Evolutionary conservation across 306 rosid species (phyloP).

Genomic region (Begonia loranthoides): DNA sequence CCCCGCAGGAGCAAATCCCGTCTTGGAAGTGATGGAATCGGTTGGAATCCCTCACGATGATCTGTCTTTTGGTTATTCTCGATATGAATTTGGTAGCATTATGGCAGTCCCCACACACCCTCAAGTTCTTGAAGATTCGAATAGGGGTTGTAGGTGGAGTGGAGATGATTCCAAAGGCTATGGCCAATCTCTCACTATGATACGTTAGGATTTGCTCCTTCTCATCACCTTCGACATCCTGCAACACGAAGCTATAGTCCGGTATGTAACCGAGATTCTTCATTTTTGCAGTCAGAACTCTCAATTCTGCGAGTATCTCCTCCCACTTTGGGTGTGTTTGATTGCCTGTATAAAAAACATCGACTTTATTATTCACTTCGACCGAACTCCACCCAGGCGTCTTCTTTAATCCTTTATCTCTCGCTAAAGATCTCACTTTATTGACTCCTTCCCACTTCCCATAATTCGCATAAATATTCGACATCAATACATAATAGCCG

Average conservation of each 20-base stretch:
- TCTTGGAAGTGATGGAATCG: conserved; percentile 43
- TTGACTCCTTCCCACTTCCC: conserved; percentile 39
- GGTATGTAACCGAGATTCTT: conserved; percentile 35
- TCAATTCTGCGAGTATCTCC: conserved; percentile 26
- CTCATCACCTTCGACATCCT: conserved; percentile 45
- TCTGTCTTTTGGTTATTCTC: conserved; percentile 27
- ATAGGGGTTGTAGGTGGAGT: conserved; percentile 25
- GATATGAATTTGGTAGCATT: conserved; percentile 27
- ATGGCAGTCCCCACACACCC: too few species aligned
- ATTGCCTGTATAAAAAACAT: conserved; percentile 30
- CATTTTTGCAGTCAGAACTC: conserved; percentile 25
- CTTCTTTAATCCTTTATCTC: conserved; percentile 27
- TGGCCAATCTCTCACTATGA: conserved; percentile 40
- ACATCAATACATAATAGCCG: conserved; percentile 37
- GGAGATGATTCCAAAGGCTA: conserved; percentile 29
- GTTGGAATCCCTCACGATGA: conserved; percentile 36
- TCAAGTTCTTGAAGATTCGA: conserved; percentile 37
- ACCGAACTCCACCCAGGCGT: conserved; percentile 49
- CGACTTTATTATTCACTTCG: conserved; percentile 36
- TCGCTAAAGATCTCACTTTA: conserved; percentile 30
- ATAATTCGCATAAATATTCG: conserved; percentile 30
- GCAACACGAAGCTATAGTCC: conserved; percentile 32
- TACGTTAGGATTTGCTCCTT: conserved; percentile 31
- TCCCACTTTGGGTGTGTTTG: conserved; percentile 32
- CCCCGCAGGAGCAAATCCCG: conserved; percentile 37